Base-by-base conservation (phyloP, 805 yeast species). In the Candida takata region DNA sequence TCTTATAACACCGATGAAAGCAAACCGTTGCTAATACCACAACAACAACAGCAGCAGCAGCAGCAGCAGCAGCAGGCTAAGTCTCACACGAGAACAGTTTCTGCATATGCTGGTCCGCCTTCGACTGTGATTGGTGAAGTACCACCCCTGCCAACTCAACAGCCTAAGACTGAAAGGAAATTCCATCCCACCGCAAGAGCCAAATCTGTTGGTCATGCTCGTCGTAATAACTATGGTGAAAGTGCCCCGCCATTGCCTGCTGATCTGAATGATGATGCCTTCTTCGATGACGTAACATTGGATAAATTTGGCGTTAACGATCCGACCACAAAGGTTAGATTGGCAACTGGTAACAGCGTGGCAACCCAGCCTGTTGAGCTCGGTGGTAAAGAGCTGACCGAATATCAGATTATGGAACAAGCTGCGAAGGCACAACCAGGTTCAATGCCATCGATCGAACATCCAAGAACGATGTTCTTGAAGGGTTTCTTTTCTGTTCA, bases 401-500 rank as follows among this genome's bases (percentile, higher is more conserved):
- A 74, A 43, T 65, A 62, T 21, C 67, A 70, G 42, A 69, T 74
- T 30, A 57, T 75, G 40, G 63, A 58, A 11, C 58, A 60, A 35
- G 73, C 73, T 13, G 67, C 70, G 12, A 62, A 63, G 41, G 87
- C 94, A 11, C 73, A 77, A 38, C 75, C 80, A 3, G 85, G 84
- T 37, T 62, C 82, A 12, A 87, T 88, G 96, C 95, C 94, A 19
- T 86, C 96, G 1, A 86, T 90, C 56, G 96, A 88, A 53, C 85
- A 78, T 54, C 95, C 96, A 41, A 82, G 82, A 61, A 88, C 95
- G 2, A 70, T 88, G 45, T 87, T 86, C 65, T 69, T 88, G 57
- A 85, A 87, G 55, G 97, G 97, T 1, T 88, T 90, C 54, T 88
- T 88, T 61, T 79, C 90, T 41, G 97, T 88, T 33, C 96, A 88